Percentiles rank a stretch among this genome's conserved stretches.
These are phyloP conservation scores for Daldinia vernicosa DNA, from an alignment of 495 filamentous ascomycete species.

Conservation along the genomic window DNA sequence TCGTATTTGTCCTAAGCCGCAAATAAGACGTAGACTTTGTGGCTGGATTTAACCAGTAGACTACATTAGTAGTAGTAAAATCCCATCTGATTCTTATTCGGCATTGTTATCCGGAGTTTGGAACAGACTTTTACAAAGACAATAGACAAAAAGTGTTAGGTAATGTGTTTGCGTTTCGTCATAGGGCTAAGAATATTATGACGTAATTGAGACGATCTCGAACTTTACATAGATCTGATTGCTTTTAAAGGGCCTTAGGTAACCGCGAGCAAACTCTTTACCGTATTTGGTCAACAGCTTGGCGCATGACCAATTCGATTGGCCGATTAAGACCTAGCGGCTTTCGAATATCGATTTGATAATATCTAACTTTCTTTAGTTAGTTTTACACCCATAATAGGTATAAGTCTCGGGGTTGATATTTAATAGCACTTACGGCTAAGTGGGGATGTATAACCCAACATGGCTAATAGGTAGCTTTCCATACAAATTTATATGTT, in stretches of 20 bases:
- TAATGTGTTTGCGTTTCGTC: conserved; percentile 15
- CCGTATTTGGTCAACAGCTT: neutral
- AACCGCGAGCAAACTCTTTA: neutral
- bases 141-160: neutral
- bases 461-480: no score
- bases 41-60: neutral
- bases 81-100: neutral
- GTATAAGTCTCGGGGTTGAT: no score
- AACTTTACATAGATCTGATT: neutral
- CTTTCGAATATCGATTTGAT: neutral
- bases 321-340: neutral
- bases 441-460: no score
- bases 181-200: conserved; percentile 11
- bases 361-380: neutral
- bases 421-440: no score
- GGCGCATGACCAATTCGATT: conserved; percentile 13
- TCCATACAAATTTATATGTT: no score
- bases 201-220: conserved; percentile 13
- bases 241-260: neutral
- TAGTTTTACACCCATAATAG: no score
- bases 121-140: neutral
- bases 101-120: conserved; percentile 2
- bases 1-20: conserved; percentile 9
- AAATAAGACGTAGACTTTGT: neutral
- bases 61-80: no score